Evolutionary conservation across 441 rosid genomes (phyloP).

Genomic region (Bruguiera hainesii): DNA sequence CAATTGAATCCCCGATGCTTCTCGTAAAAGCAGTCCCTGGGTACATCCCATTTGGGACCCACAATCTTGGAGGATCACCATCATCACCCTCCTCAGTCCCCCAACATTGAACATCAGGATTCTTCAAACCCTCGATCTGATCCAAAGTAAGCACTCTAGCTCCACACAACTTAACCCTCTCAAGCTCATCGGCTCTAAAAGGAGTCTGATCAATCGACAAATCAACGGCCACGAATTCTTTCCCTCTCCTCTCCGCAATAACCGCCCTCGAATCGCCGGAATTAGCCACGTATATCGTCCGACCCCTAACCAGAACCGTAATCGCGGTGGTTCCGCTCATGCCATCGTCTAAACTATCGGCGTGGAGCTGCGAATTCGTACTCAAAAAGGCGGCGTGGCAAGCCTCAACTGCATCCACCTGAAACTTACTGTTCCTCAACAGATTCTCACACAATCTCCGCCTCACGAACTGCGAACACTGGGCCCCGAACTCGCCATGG

Average conservation of each 20-base stretch:
- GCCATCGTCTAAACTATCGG: constrained; percentile 74
- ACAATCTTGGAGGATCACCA: constrained; percentile 98
- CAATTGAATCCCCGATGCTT: constrained; percentile 95
- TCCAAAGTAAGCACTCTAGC: constrained; percentile 97
- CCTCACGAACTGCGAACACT: constrained; percentile 92
- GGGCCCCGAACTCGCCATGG: constrained; percentile 92
- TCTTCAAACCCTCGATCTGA: constrained; percentile 96
- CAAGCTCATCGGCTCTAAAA: constrained; percentile 76
- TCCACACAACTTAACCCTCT: constrained; percentile 89
- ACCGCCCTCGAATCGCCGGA: constrained; percentile 96
- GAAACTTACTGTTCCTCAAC: constrained; percentile 59
- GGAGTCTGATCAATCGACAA: constrained; percentile 96
- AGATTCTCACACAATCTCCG: constrained; percentile 80
- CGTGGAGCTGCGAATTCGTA: constrained; percentile 78
- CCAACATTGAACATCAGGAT: constrained; percentile 97
- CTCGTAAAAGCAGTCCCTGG: constrained; percentile 99
- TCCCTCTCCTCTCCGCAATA: constrained; percentile 75
- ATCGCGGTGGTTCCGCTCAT: constrained; percentile 99
- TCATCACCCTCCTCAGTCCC: constrained; percentile 90
- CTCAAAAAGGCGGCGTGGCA: constrained; percentile 60
- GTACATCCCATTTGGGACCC: constrained; percentile 96
- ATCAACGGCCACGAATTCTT: constrained; percentile 81
- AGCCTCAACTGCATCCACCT: constrained; percentile 78
- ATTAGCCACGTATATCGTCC: constrained; percentile 79
- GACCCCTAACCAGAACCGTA: constrained; percentile 87